Base-by-base conservation (phyloP, 1,284 basidiomycete genomes). In the Marasmius fiardii region DNA sequence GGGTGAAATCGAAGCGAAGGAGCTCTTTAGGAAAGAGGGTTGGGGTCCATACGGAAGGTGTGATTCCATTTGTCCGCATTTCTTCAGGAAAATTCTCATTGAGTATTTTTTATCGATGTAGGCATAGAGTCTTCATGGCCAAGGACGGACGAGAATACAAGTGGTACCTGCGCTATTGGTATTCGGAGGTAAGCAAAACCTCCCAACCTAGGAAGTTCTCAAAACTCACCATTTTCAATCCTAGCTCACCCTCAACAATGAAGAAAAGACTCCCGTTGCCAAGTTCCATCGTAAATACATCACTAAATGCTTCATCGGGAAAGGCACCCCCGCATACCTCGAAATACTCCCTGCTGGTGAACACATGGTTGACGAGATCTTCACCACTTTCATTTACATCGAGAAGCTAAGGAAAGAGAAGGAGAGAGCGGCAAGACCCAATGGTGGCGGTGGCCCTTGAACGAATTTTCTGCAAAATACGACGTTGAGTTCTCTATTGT, bases 101-200 rank as follows among this genome's bases (percentile, higher is more conserved):
- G 2, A 33, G 28, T 16, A 21, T 43, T 4, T 51, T 43, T 8
- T 24, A 21, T 23, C 16, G n/a, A 10, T 45, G 6, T 57, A 65
- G 63, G 26, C 59, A 60, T 43, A 55, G 64, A 31, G 44, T 57
- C 5, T 65, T 63, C 51, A 61, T 43, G 16, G 59, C 61, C 7
- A 55, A 58, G 10, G 63, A 66, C 52, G 64, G 64, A 2, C 55
- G 54, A 35, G 59, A 59, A 37, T 66, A 66, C 48, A 57, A 58
- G 28, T 66, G 64, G 65, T 24, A 60, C 39, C 44, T 63, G 31
- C 41, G 51, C 5, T n/a, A 28, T 23, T 35, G 49, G 12, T 11
- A 33, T 35, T 52, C 56, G 6, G 58, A 63, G 55, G 64, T 63
- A 39, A 53, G 23, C n/a, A 11, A 24, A 24, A 37, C 14, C 5